Conservation (phyloP, 2,329 filamentous ascomycete species). For the Monosporascus sp. region DNA sequence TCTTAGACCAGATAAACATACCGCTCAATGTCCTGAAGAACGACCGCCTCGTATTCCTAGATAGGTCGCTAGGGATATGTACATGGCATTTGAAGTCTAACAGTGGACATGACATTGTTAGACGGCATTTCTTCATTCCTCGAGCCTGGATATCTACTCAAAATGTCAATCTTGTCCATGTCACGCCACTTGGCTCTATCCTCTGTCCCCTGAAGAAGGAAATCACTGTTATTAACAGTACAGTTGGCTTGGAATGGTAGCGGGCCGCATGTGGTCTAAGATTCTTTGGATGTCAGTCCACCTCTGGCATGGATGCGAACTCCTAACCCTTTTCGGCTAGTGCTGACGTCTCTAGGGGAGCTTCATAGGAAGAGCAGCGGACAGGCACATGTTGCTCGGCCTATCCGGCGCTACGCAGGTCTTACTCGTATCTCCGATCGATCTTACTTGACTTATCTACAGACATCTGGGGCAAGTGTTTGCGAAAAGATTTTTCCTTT, state of each 20-base stretch:
- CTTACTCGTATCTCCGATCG: no score
- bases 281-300: background rate
- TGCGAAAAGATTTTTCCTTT: no score
- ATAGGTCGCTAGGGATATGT: background rate
- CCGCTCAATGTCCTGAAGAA: constrained; percentile 1
- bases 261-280: background rate
- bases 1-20: background rate
- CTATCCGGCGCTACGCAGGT: no score
- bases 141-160: background rate
- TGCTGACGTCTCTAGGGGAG: no score
- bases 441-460: no score
- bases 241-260: background rate
- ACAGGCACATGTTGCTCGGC: no score
- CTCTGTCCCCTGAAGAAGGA: background rate
- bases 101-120: background rate
- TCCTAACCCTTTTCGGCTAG: no score
- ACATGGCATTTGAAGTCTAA: background rate
- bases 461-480: no score
- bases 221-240: background rate
- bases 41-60: background rate
- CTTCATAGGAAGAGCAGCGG: no score
- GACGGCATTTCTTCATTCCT: background rate
- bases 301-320: background rate
- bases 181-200: background rate
- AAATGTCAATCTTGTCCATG: background rate